A percentile compares a stretch with the other conserved stretches of the same genome.
These are phyloP conservation scores for Sugiyamaella boreocaroliniensis DNA, from an alignment of 805 yeast species.

Conservation along the genomic window DNA sequence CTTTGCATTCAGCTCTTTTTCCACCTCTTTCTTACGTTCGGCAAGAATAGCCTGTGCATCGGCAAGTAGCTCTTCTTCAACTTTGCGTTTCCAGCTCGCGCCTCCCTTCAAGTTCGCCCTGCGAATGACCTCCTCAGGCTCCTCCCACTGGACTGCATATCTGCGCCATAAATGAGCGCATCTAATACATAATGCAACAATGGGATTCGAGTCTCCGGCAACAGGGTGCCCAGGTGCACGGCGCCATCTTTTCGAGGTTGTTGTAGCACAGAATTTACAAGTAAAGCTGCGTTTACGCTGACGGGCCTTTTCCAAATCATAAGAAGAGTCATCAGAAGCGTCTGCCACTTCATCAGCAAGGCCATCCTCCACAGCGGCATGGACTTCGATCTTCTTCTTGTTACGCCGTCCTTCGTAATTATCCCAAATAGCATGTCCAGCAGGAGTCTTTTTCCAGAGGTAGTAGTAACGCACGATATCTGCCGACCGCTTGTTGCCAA, in stretches of 20 bases:
- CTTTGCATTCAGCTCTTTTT: slow-evolving; percentile 12
- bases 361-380: slow-evolving; percentile 19
- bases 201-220: slow-evolving; percentile 32
- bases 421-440: slow-evolving; percentile 77
- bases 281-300: slow-evolving; percentile 38
- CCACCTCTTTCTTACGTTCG: slow-evolving; percentile 26
- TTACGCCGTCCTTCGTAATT: slow-evolving; percentile 59
- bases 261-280: slow-evolving; percentile 69
- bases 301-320: slow-evolving; percentile 47
- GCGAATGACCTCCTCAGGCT: slow-evolving; percentile 59
- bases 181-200: slow-evolving; percentile 67
- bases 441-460: slow-evolving; percentile 81
- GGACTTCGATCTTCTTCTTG: slow-evolving; percentile 20
- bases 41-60: slow-evolving; percentile 39
- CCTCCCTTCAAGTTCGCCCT: slow-evolving; percentile 43
- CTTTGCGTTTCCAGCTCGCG: slow-evolving; percentile 49
- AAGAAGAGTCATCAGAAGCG: slow-evolving; percentile 64
- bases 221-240: slow-evolving; percentile 56
- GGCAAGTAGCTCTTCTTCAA: slow-evolving; percentile 55
- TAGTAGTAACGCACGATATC: slow-evolving; percentile 85
- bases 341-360: slow-evolving; percentile 50
- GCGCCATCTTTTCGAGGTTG: slow-evolving; percentile 56
- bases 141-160: slow-evolving; percentile 82
- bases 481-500: slow-evolving; percentile 64
- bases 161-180: slow-evolving; percentile 91